Percentiles rank a stretch among this genome's conserved stretches.
phyloP scores from a whole-genome alignment of 2,329 filamentous ascomycete genomes.

The Ceratocystis cubensis region DNA sequence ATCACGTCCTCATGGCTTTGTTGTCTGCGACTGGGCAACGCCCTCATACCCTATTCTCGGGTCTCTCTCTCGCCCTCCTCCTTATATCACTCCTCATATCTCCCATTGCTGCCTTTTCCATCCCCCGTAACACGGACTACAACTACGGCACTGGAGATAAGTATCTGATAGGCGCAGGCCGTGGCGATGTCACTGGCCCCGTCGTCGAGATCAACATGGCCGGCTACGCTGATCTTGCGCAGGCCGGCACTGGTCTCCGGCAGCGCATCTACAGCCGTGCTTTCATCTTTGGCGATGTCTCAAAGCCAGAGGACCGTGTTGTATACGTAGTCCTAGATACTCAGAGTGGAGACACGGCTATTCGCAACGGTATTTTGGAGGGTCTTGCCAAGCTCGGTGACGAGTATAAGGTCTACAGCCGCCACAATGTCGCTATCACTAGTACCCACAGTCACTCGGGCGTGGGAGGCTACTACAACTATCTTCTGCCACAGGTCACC shows the following conservation, averaged over 20 bases:
- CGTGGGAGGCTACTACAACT: conserved; percentile 85
- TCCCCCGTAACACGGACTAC: not conserved
- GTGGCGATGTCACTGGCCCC: conserved; percentile 50
- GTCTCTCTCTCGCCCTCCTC: not conserved
- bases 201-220: conserved; percentile 84
- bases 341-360: conserved; percentile 72
- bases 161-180: conserved; percentile 41
- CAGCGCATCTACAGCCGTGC: conserved; percentile 77
- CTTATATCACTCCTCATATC: not conserved
- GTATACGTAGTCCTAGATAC: conserved; percentile 81
- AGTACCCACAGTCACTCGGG: conserved; percentile 86
- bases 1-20: not conserved
- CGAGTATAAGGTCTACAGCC: conserved; percentile 61
- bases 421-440: conserved; percentile 74
- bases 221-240: conserved; percentile 69
- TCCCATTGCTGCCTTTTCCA: not conserved
- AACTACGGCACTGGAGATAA: conserved; percentile 12
- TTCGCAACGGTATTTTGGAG: conserved; percentile 70
- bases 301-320: conserved; percentile 56
- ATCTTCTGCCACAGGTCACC: conserved; percentile 78
- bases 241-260: conserved; percentile 70
- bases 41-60: not conserved
- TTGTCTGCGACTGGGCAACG: not conserved
- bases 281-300: conserved; percentile 66
- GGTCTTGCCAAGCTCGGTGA: conserved; percentile 54